phyloP scores from a whole-genome alignment of 2,329 filamentous ascomycete genomes.

The Fusarium sp. region DNA sequence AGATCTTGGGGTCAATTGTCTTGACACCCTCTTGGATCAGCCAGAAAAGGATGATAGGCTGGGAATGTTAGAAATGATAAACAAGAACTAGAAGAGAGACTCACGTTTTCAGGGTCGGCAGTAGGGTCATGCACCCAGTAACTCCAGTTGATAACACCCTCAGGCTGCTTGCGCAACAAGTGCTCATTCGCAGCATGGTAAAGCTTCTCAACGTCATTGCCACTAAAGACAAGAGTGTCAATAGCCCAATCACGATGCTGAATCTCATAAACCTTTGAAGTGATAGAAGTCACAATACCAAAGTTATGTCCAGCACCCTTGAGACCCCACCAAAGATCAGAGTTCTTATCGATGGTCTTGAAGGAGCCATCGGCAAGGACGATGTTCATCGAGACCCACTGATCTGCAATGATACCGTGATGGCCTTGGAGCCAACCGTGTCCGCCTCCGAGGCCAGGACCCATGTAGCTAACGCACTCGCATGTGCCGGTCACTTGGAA shows the following conservation, averaged over 20 bases:
- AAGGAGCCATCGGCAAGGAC: constrained; percentile 49
- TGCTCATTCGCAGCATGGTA: constrained; percentile 61
- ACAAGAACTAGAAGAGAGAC: neutral
- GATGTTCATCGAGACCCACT: constrained; percentile 50
- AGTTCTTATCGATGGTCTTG: constrained; percentile 36
- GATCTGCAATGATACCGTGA: constrained; percentile 50
- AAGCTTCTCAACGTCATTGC: constrained; percentile 62
- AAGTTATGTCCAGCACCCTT: constrained; percentile 52
- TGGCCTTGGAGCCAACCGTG: constrained; percentile 49
- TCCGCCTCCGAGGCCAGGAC: constrained; percentile 49
- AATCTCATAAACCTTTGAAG: constrained; percentile 50
- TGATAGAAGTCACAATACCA: constrained; percentile 48
- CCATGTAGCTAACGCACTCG: constrained; percentile 48
- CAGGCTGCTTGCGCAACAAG: constrained; percentile 57
- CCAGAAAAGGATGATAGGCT: constrained; percentile 58
- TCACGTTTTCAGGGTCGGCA: constrained; percentile 56
- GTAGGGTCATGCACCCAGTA: constrained; percentile 58
- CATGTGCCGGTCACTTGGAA: constrained; percentile 42
- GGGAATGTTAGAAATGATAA: neutral
- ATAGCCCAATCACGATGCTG: constrained; percentile 44
- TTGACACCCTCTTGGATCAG: constrained; percentile 59
- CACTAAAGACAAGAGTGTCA: constrained; percentile 58
- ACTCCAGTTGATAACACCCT: constrained; percentile 62
- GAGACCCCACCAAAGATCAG: constrained; percentile 54
- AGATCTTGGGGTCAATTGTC: constrained; percentile 55